Conservation (phyloP, 106 monocot species). For the Hemerocallis citrina region DNA sequence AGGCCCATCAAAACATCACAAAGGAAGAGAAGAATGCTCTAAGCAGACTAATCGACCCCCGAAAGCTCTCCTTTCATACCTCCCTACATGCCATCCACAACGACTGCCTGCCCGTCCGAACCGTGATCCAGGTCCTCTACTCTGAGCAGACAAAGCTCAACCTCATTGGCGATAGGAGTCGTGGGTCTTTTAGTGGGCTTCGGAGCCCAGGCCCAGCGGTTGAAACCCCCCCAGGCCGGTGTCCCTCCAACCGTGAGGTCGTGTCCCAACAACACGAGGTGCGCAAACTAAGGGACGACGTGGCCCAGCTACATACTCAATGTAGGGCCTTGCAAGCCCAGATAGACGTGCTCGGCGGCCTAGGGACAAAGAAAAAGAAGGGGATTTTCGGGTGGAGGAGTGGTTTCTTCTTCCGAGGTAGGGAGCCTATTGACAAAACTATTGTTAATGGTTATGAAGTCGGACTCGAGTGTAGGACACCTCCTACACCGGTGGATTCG, state of each 20-base stretch:
- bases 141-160: neutral
- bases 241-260: neutral
- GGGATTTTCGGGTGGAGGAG: neutral
- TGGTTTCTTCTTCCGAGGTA: neutral
- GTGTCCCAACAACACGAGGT: neutral
- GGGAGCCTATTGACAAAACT: neutral
- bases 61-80: neutral
- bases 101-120: neutral
- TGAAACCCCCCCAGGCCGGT: neutral
- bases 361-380: neutral
- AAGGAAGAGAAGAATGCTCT: neutral
- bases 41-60: neutral
- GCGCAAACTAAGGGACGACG: neutral
- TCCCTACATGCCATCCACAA: neutral
- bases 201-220: neutral
- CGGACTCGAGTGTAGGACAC: neutral
- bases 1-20: neutral
- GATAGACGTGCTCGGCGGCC: neutral
- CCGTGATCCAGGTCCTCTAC: neutral
- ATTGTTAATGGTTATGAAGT: neutral
- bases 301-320: neutral
- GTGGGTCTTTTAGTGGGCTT: neutral
- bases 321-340: neutral
- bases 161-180: neutral
- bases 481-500: neutral